These are phyloP conservation scores for Rhizophagus sp. DNA, from an alignment of 192 early-diverging fungal genomes.

Conservation along the genomic window DNA sequence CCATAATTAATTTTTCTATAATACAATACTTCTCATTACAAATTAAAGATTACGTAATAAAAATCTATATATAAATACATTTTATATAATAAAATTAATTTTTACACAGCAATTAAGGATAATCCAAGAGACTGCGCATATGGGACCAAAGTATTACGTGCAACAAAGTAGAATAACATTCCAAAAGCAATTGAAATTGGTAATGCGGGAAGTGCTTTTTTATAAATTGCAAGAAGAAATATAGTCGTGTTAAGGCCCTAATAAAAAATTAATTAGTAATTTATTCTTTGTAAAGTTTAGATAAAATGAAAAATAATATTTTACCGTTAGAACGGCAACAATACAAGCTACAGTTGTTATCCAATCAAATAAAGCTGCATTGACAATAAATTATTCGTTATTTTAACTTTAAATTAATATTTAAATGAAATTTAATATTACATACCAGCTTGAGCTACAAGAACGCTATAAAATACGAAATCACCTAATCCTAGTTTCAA, in stretches of 20 bases:
- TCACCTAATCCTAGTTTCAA: constrained; percentile 88
- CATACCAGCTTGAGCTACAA: constrained; percentile 75
- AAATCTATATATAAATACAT: neutral
- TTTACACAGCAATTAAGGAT: constrained; percentile 32
- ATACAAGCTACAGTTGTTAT: constrained; percentile 76
- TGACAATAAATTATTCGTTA: constrained; percentile 18
- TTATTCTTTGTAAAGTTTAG: neutral
- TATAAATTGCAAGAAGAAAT: constrained; percentile 77
- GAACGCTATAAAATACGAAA: constrained; percentile 89
- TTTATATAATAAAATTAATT: neutral
- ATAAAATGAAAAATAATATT: neutral
- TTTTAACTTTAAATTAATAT: neutral
- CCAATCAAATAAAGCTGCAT: constrained; percentile 74
- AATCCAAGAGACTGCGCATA: constrained; percentile 37
- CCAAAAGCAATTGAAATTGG: constrained; percentile 89
- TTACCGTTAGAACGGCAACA: constrained; percentile 73
- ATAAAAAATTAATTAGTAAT: neutral
- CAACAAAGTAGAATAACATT: constrained; percentile 76
- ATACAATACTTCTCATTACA: too few relatives aligned
- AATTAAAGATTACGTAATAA: neutral
- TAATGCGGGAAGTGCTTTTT: constrained; percentile 82
- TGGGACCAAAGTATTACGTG: constrained; percentile 51
- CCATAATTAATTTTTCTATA: neutral
- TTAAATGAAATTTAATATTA: neutral
- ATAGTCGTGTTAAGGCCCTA: constrained; percentile 84